These are phyloP conservation scores for Lenwebbia sp. DNA, from an alignment of 345 rosid species.

Conservation along the genomic window DNA sequence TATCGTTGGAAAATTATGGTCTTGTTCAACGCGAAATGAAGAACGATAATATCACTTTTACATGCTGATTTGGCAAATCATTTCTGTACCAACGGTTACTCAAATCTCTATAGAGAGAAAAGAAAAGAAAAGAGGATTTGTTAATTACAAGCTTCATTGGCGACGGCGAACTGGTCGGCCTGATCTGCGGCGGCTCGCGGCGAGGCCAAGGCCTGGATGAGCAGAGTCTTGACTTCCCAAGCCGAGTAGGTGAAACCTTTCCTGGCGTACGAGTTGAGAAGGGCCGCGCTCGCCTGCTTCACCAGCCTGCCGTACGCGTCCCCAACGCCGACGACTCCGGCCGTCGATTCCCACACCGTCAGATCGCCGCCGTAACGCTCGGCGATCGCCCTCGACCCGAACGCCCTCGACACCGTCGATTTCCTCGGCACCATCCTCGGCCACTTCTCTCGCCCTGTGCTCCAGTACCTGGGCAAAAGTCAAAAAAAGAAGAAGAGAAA, in stretches of 20 bases:
- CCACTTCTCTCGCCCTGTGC: slow-evolving; percentile 70
- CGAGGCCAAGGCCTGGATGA: slow-evolving; percentile 58
- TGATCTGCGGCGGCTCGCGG: slow-evolving; percentile 47
- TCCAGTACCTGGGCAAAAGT: slow-evolving; percentile 57
- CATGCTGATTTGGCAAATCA: background rate
- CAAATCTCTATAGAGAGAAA: background rate
- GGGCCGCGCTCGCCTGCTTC: slow-evolving; percentile 70
- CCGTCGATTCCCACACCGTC: slow-evolving; percentile 59
- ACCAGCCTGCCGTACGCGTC: slow-evolving; percentile 43
- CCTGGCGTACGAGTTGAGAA: slow-evolving; percentile 74
- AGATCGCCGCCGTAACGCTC: slow-evolving; percentile 73
- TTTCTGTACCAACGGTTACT: background rate
- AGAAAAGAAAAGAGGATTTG: too few relatives aligned
- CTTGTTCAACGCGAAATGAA: too few relatives aligned
- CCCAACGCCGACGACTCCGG: slow-evolving; percentile 37
- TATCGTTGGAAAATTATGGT: too few relatives aligned
- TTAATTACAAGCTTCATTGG: slow-evolving; percentile 61
- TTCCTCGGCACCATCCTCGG: slow-evolving; percentile 82
- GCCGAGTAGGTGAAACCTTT: slow-evolving; percentile 38
- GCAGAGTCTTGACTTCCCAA: slow-evolving; percentile 82
- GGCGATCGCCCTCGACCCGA: slow-evolving; percentile 41
- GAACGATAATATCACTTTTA: too few relatives aligned
- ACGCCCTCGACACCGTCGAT: slow-evolving; percentile 64
- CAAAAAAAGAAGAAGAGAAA: background rate
- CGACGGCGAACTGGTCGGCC: slow-evolving; percentile 38